Evolutionary conservation across 495 filamentous ascomycete genomes (phyloP).

Genomic region (Hypoxylon lenormandii): DNA sequence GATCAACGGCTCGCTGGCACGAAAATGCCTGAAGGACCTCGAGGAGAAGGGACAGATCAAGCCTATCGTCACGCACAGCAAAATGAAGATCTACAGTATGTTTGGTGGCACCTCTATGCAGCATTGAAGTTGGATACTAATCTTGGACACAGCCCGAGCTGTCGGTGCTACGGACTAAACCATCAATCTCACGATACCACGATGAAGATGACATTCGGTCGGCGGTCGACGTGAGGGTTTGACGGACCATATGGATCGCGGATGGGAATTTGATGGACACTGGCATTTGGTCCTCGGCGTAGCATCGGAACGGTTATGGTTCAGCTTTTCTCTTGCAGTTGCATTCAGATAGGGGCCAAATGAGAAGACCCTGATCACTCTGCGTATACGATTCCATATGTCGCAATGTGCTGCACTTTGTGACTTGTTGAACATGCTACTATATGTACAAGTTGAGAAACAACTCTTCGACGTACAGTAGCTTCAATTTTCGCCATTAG

Average conservation of each 20-base stretch:
- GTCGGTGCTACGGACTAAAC: slow-evolving; percentile 69
- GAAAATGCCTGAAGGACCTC: slow-evolving; percentile 87
- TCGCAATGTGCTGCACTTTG: no score
- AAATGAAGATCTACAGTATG: slow-evolving; percentile 98
- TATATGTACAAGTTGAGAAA: no score
- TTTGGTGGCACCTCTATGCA: slow-evolving; percentile 38
- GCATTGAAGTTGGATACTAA: slow-evolving; percentile 52
- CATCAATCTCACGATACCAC: slow-evolving; percentile 53
- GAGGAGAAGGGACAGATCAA: slow-evolving; percentile 99
- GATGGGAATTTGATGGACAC: slow-evolving; percentile 48
- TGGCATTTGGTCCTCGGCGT: slow-evolving; percentile 54
- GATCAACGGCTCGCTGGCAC: slow-evolving; percentile 98
- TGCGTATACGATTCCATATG: slow-evolving; percentile 16
- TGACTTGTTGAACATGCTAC: no score
- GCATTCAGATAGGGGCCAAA: slow-evolving; percentile 53
- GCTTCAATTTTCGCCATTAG: no score
- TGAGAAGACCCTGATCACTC: slow-evolving; percentile 47
- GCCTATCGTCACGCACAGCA: slow-evolving; percentile 96
- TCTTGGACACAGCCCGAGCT: slow-evolving; percentile 66
- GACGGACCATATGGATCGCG: slow-evolving; percentile 49
- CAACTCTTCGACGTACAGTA: no score
- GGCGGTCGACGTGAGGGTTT: slow-evolving; percentile 40
- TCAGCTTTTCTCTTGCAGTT: slow-evolving; percentile 48
- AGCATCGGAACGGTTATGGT: slow-evolving; percentile 53
- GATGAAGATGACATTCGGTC: slow-evolving; percentile 47